Base-by-base conservation (phyloP, 164 flowering plant genomes). In the Litsea cubeba region DNA sequence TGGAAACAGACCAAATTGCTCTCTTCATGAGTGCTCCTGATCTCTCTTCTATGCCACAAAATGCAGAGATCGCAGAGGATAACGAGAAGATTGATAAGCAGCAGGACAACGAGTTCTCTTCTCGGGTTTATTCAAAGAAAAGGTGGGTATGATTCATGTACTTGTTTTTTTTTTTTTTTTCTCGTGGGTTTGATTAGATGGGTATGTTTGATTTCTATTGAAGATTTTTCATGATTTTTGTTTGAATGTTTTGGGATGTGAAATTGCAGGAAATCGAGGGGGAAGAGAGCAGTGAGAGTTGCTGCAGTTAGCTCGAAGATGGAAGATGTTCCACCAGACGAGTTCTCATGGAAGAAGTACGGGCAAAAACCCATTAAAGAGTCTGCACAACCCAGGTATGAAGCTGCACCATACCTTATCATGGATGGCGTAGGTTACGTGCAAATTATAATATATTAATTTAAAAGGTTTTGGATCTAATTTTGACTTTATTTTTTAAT, bases 331-430 rank as follows among this genome's bases (percentile, higher is more conserved):
- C 98, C 97, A 62, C 93, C 93, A 3, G 98, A 94, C 63, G 97
- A 92, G 77, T 94, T 79, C 75, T 92, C 98, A 0, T 92, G 98
- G 98, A 89, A 97, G 72, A 94, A 94, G 77, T 92, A 92, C 70
- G 97, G 97, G 3, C 97, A 94, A 75, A 94, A 94, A 74, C 98
- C 98, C 50, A 94, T 94, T 57, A 94, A 94, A 78, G 98, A 97
- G 46, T 94, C 98, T 62, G 95, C 97, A 14, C 96, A 94, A 80
- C 98, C 98, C 50, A 89, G 98, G 98, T 92, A 78, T 50, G 49
- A 70, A n/a, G 23, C 68, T 12, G 7, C 23, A 64, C 24, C 25
- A 25, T 25, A 23, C 4, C 30, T 64, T 14, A 23, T 35, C 3
- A 5, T 35, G 40, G 40, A 35, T 35, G 8, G 40, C 8, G 8